Percentiles rank a stretch among this genome's conserved stretches.
Evolutionary conservation across 73 alveolate genomes (phyloP).

Genomic region (Diophrys sp.): DNA sequence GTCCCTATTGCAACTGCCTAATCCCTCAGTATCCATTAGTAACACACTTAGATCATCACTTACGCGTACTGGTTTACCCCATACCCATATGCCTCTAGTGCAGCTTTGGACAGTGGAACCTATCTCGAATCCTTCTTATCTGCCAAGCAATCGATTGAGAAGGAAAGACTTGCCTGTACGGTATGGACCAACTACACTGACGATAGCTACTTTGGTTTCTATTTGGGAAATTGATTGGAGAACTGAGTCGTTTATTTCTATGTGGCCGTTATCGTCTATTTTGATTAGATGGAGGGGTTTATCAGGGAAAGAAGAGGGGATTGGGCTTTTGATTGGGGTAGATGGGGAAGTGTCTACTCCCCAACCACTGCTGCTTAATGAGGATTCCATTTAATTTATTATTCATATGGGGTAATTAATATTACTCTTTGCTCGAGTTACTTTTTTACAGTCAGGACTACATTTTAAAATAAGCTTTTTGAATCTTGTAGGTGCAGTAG

Average conservation of each 20-base stretch:
- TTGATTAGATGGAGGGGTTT: conserved; percentile 42
- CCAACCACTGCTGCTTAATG: too few species aligned
- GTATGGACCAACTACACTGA: conserved; percentile 86
- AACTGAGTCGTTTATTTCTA: conserved; percentile 32
- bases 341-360: too few species aligned
- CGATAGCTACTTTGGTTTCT: conserved; percentile 57
- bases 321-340: too few species aligned
- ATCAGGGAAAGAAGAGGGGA: conserved; percentile 50
- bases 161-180: conserved; percentile 91
- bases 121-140: conserved; percentile 95
- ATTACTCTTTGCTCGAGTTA: too few species aligned
- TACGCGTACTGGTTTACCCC: conserved; percentile 94
- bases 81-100: conserved; percentile 94
- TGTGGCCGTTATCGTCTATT: conserved; percentile 47
- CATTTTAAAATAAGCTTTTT: too few species aligned
- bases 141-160: conserved; percentile 76
- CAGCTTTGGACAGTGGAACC: conserved; percentile 92
- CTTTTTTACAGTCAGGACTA: too few species aligned
- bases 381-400: too few species aligned
- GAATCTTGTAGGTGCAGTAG: too few species aligned
- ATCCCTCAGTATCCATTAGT: conserved; percentile 82
- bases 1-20: conserved; percentile 93
- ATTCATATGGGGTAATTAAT: too few species aligned
- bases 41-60: conserved; percentile 68
- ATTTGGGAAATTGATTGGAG: conserved; percentile 13